These are phyloP conservation scores for Ascocoryne sarcoides DNA, from an alignment of 2,329 filamentous ascomycete species.

Conservation along the genomic window DNA sequence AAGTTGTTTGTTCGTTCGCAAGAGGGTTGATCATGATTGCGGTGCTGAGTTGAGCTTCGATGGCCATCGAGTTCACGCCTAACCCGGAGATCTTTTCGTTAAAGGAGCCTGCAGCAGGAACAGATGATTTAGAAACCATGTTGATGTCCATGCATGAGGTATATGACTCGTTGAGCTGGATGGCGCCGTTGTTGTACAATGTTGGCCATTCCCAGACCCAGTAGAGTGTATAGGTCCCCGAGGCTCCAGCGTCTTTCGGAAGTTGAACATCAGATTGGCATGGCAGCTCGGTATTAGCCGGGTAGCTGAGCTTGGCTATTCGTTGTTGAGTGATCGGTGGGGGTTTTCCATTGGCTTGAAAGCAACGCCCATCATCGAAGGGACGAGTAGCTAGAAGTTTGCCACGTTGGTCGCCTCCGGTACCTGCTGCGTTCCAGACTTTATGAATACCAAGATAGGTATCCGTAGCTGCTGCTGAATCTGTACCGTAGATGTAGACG, in stretches of 20 bases:
- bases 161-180: constrained; percentile 48
- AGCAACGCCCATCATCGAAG: constrained; percentile 88
- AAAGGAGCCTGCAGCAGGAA: constrained; percentile 3
- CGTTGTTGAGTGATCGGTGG: constrained; percentile 46
- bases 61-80: constrained; percentile 1
- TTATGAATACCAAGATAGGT: constrained; percentile 58
- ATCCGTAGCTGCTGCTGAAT: constrained; percentile 43
- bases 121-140: constrained; percentile 18
- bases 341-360: constrained; percentile 57
- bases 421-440: constrained; percentile 70
- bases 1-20: constrained; percentile 1
- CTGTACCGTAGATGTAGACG: constrained; percentile 68
- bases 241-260: constrained; percentile 53
- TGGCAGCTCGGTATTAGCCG: constrained; percentile 50
- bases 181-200: constrained; percentile 35
- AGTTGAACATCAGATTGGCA: constrained; percentile 79
- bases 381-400: constrained; percentile 66
- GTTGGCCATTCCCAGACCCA: constrained; percentile 97
- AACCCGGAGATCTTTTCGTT: background rate
- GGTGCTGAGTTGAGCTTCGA: constrained; percentile 20
- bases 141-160: constrained; percentile 48
- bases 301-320: constrained; percentile 38
- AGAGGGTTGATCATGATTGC: constrained; percentile 18
- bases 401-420: constrained; percentile 71
- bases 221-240: constrained; percentile 70